Evolutionary conservation across 106 monocot genomes (phyloP), one percentile per base, ranked within the genome.

Genomic region (Allium fistulosum): DNA sequence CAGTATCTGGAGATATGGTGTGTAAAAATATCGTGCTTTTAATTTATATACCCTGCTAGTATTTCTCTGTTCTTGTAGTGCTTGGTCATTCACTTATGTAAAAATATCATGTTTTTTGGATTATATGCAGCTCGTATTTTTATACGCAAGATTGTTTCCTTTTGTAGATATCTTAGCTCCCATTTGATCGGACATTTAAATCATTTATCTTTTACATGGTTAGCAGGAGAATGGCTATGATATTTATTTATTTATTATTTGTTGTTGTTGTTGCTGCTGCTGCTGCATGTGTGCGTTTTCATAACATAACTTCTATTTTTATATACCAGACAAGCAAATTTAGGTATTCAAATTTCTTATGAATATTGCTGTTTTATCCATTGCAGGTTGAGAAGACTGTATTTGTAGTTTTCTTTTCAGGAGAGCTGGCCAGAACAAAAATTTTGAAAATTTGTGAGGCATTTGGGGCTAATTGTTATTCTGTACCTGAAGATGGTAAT

Each of bases 361-460:
- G 22, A 22, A 22, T 9, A 53, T 13, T 26, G 11, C 16, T 14
- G 9, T 52, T 75, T 72, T 63, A n/a, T 51, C n/a, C 50, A 71
- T 52, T 80, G 74, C 87, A 99, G 97, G 87, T 90, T 55, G 97
- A 99, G 63, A 99, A 99, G 74, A 87, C 77, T 49, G 74, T 99
- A 14, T 99, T 99, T 85, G 97, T 99, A 61, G 92, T 99, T 66
- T 99, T 87, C 77, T 99, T 92, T 83, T 93, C 92, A 27, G 97
- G 97, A 46, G 87, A 99, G 51, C 97, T 92, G 61, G 97, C 92
- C 11, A 99, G 72, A 71, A 78, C 78, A 14, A 99, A 99, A 75
- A 92, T 99, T 53, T 62, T 92, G 37, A 99, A 85, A 71, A 99
- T 99, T 60, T 99, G 97, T 78, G 84, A 82, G 51, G 89, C 97